Percentiles rank a stretch among this genome's conserved stretches.
phyloP scores from a whole-genome alignment of 2,329 filamentous ascomycete genomes.

The Pyrenophora tritici-repentis region DNA sequence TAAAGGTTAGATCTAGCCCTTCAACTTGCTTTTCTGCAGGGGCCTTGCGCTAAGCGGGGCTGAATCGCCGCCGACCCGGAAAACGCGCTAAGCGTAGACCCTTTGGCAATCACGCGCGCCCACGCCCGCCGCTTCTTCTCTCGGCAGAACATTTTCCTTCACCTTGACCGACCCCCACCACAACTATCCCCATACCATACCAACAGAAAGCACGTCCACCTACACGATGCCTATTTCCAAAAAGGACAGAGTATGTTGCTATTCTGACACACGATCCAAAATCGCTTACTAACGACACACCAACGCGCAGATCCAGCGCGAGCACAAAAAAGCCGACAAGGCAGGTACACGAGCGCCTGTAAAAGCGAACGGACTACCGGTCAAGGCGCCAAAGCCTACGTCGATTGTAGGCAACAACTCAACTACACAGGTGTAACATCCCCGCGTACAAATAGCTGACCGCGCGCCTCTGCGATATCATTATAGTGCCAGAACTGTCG shows the following conservation, averaged over 20 bases:
- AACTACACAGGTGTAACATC: constrained; percentile 1
- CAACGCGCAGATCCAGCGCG: constrained; percentile 56
- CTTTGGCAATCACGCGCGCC: too few relatives aligned
- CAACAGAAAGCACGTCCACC: too few relatives aligned
- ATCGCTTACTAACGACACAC: not conserved
- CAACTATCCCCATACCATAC: not conserved
- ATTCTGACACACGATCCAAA: not conserved
- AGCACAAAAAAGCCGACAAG: constrained; percentile 60
- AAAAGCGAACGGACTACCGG: constrained; percentile 61
- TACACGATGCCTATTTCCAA: constrained; percentile 55
- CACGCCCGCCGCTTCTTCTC: constrained; percentile 7
- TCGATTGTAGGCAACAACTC: constrained; percentile 48
- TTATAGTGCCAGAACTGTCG: constrained; percentile 57
- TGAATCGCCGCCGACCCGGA: too few relatives aligned
- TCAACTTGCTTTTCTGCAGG: too few relatives aligned
- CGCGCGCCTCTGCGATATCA: not conserved
- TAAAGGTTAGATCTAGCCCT: too few relatives aligned
- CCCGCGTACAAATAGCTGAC: constrained; percentile 1
- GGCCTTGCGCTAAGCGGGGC: too few relatives aligned
- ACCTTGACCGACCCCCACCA: not conserved
- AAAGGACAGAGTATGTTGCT: constrained; percentile 52
- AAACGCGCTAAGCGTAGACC: too few relatives aligned
- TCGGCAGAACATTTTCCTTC: constrained; percentile 8
- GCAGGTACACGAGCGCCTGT: constrained; percentile 60
- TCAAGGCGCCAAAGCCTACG: constrained; percentile 60